A percentile compares a stretch with the other conserved stretches of the same genome.
phyloP scores from a whole-genome alignment of 371 early-diverging fungal species.

The Nematocida ausubeli region DNA sequence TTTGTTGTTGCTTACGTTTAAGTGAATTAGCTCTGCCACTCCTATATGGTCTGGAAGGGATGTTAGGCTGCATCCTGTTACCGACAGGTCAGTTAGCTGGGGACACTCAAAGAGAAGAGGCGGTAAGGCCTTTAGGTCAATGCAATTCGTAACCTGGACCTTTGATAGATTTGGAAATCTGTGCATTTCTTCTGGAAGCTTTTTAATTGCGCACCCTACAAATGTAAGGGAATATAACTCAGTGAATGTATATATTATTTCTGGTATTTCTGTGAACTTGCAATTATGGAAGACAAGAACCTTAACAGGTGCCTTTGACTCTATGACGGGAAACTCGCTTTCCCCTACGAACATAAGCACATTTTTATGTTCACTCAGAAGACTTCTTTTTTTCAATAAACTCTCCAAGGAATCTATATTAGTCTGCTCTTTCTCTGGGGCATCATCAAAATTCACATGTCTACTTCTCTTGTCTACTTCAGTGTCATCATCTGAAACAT shows the following conservation, averaged over 20 bases:
- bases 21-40: not conserved
- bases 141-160: not conserved
- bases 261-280: not conserved
- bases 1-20: not conserved
- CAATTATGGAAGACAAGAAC: not conserved
- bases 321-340: not conserved
- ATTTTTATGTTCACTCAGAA: not conserved
- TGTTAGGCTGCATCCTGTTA: not conserved
- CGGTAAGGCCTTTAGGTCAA: not conserved
- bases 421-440: not conserved
- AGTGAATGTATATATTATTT: not conserved
- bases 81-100: not conserved
- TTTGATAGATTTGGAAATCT: not conserved
- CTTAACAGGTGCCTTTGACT: not conserved
- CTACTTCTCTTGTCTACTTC: not conserved
- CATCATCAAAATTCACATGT: not conserved
- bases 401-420: too few species aligned
- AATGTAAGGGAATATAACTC: not conserved
- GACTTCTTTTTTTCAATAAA: not conserved
- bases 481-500: not conserved
- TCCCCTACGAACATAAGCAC: not conserved
- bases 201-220: not conserved
- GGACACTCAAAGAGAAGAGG: not conserved
- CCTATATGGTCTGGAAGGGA: not conserved
- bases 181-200: not conserved